phyloP scores from a whole-genome alignment of 2,329 filamentous ascomycete species.

The Trichoderma sp. region DNA sequence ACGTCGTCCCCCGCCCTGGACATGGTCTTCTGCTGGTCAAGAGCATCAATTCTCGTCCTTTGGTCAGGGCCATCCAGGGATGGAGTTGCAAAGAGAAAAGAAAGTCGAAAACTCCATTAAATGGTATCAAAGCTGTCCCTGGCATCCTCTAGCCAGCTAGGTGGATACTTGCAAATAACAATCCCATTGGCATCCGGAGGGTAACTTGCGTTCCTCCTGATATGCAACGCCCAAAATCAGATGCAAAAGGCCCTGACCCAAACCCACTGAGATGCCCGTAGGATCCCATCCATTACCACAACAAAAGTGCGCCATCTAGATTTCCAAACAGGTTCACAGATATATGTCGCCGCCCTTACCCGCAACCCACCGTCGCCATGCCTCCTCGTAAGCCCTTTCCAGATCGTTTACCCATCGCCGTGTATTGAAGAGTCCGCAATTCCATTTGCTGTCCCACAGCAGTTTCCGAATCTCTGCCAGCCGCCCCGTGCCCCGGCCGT shows the following conservation, averaged over 20 bases:
- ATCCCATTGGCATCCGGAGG: background rate
- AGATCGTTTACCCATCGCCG: constrained; percentile 86
- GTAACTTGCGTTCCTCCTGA: background rate
- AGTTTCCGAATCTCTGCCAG: constrained; percentile 78
- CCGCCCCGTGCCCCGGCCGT: constrained; percentile 64
- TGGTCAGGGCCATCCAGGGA: background rate
- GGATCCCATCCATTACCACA: background rate
- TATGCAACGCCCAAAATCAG: background rate
- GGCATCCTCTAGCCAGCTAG: constrained; percentile 13
- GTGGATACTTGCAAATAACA: background rate
- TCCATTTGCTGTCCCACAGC: constrained; percentile 82
- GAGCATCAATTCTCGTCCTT: background rate
- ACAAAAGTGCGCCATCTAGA: constrained; percentile 12
- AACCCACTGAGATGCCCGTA: background rate
- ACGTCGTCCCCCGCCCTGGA: background rate
- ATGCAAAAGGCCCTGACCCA: background rate
- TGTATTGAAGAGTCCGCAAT: constrained; percentile 87
- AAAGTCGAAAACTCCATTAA: background rate
- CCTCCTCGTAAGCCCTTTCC: constrained; percentile 83
- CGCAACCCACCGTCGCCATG: constrained; percentile 84
- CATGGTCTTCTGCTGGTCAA: background rate
- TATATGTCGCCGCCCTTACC: constrained; percentile 93
- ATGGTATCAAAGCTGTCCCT: background rate
- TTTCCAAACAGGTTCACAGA: constrained; percentile 49
- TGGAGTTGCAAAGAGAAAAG: background rate